A percentile compares a stretch with the other conserved stretches of the same genome.
Evolutionary conservation across 805 yeast species (phyloP).

Genomic region (Candida schatavii): DNA sequence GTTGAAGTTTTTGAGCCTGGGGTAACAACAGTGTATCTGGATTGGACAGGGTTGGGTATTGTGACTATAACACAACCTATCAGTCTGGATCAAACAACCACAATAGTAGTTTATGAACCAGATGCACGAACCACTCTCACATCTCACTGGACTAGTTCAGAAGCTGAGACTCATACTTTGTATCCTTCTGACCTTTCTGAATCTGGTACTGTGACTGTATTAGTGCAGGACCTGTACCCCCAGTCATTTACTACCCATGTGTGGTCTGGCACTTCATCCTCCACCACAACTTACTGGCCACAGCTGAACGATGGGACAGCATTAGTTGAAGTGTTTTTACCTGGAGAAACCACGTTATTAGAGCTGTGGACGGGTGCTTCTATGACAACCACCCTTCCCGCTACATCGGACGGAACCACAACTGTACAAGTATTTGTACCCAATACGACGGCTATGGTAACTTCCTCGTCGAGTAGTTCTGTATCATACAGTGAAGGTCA

Average conservation of each 20-base stretch:
- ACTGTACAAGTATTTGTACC: conserved; percentile 2
- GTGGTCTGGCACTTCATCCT: background rate
- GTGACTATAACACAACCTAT: background rate
- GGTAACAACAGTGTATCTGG: background rate
- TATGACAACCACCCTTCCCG: background rate
- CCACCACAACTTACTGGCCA: background rate
- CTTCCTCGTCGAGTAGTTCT: background rate
- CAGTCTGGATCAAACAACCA: background rate
- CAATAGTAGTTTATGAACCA: background rate
- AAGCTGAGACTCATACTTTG: conserved; percentile 11
- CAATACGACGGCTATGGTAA: background rate
- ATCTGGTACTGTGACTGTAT: background rate
- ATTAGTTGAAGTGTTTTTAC: background rate
- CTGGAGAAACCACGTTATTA: background rate
- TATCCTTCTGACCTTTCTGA: background rate
- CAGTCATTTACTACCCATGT: background rate
- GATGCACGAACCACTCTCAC: background rate
- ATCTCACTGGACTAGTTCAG: background rate
- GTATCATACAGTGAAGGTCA: too few species aligned
- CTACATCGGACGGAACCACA: background rate
- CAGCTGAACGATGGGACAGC: background rate
- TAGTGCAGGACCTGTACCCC: background rate
- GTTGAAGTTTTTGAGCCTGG: background rate
- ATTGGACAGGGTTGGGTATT: background rate
- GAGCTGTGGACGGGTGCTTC: background rate